phyloP scores from a whole-genome alignment of 371 early-diverging fungal genomes.

The Dichotomocladium elegans region DNA sequence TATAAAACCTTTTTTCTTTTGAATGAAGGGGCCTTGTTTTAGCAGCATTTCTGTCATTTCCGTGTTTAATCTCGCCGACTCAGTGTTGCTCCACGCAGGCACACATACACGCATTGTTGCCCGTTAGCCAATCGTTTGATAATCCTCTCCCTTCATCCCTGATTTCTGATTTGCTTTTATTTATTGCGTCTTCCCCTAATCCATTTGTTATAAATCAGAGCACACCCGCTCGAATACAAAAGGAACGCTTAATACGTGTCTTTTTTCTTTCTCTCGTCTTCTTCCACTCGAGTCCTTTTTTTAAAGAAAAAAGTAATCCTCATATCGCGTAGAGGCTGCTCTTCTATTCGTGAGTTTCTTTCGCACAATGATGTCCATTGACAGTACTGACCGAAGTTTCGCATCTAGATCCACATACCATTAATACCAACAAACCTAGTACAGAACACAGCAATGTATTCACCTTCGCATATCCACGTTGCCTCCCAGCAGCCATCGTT shows the following conservation, averaged over 20 bases:
- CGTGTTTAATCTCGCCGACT: neutral
- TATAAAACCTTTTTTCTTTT: too few species aligned
- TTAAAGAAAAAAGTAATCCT: conserved; percentile 11
- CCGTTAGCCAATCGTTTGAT: conserved; percentile 1
- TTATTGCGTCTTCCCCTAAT: conserved; percentile 11
- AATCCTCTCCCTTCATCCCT: conserved; percentile 8
- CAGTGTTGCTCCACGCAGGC: neutral
- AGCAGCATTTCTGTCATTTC: neutral
- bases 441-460: too few species aligned
- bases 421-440: neutral
- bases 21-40: neutral
- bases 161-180: conserved; percentile 14
- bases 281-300: neutral
- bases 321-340: conserved; percentile 9
- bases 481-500: conserved; percentile 9
- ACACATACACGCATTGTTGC: neutral
- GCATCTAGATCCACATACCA: neutral
- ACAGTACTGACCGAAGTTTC: too few species aligned
- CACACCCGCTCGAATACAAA: conserved; percentile 3
- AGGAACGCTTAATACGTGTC: neutral
- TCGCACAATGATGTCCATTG: neutral
- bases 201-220: conserved; percentile 4
- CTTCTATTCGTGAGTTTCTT: conserved; percentile 1
- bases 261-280: neutral
- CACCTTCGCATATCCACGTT: conserved; percentile 13